These are phyloP conservation scores for Salicornia ramosissima DNA, from an alignment of 148 eudicot species.

Conservation along the genomic window DNA sequence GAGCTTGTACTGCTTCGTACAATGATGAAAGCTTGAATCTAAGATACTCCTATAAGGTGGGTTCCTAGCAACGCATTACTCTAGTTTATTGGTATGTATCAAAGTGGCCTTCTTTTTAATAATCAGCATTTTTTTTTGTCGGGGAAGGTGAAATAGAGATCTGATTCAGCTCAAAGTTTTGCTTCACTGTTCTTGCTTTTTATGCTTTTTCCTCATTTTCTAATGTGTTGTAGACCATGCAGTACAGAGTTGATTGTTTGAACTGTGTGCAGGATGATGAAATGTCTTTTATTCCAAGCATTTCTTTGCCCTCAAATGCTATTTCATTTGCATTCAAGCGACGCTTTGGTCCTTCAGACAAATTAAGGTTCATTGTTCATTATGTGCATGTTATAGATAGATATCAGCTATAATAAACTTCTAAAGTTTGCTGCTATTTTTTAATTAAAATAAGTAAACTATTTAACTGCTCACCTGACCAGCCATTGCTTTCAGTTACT, in stretches of 20 bases:
- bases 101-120: not conserved
- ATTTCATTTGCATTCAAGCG: slow-evolving; percentile 82
- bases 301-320: slow-evolving; percentile 83
- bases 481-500: slow-evolving; percentile 52
- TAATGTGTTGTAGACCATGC: not conserved
- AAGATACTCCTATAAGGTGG: slow-evolving; percentile 82
- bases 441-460: not conserved
- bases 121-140: not conserved
- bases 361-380: slow-evolving; percentile 63
- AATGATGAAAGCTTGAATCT: slow-evolving; percentile 59
- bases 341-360: slow-evolving; percentile 78
- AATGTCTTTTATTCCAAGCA: slow-evolving; percentile 74
- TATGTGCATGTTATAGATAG: not conserved
- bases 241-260: not conserved
- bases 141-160: not conserved
- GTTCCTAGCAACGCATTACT: slow-evolving; percentile 20
- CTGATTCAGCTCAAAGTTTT: slow-evolving; percentile 7
- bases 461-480: not conserved
- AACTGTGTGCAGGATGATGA: slow-evolving; percentile 54
- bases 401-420: not conserved
- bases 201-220: not conserved
- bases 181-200: slow-evolving; percentile 2
- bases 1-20: slow-evolving; percentile 66
- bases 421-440: not conserved
- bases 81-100: not conserved